Conservation (phyloP, 495 filamentous ascomycete genomes). For the Neurospora sp. region DNA sequence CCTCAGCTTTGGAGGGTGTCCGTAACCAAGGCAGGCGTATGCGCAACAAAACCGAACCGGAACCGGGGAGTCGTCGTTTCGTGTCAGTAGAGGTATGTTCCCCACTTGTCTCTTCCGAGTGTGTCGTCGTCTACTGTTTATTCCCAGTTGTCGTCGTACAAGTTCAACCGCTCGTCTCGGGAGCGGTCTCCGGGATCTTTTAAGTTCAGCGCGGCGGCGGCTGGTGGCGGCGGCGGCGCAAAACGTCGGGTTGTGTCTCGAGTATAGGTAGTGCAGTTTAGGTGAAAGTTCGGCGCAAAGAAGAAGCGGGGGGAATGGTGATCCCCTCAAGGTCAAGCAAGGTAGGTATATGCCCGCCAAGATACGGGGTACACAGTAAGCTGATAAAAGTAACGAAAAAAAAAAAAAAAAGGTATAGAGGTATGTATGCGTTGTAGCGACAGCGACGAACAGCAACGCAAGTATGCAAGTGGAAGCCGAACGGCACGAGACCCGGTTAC, state of each 20-base stretch:
- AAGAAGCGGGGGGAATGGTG: not conserved
- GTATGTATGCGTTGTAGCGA: not conserved
- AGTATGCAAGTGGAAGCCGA: not conserved
- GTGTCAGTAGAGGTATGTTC: not conserved
- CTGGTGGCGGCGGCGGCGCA: not conserved
- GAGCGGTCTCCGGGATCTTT: not conserved
- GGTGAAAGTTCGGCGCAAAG: not conserved
- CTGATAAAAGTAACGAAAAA: not conserved
- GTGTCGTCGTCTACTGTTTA: not conserved
- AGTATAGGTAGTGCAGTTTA: not conserved
- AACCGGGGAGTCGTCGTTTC: not conserved
- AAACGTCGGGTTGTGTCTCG: not conserved
- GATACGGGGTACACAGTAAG: not conserved
- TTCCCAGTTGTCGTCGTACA: not conserved
- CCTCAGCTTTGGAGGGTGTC: not conserved
- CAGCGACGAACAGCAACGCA: not conserved
- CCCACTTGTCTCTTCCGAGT: not conserved
- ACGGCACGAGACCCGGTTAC: not conserved
- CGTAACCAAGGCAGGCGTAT: not conserved
- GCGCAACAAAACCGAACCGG: not conserved
- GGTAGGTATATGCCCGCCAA: not conserved
- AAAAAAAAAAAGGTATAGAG: not conserved
- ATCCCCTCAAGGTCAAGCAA: not conserved
- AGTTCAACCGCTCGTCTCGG: not conserved
- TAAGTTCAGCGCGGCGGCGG: not conserved